A percentile compares a stretch with the other conserved stretches of the same genome.
Conservation (phyloP, 2,329 filamentous ascomycete species). For the Sporothrix dimorphospora region DNA sequence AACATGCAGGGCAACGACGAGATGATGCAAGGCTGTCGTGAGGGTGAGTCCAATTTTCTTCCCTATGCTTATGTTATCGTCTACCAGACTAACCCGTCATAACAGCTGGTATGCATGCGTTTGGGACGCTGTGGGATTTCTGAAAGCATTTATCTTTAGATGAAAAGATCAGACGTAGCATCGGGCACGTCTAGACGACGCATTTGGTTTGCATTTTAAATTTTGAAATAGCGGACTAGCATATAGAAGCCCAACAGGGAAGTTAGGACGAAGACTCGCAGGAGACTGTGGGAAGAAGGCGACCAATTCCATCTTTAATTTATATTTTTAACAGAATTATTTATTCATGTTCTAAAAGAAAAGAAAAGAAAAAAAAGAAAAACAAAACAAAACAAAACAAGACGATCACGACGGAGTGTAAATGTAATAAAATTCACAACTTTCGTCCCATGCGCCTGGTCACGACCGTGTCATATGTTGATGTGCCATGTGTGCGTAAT, state of each 20-base stretch:
- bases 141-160: constrained; percentile 33
- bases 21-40: constrained; percentile 48
- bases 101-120: constrained; percentile 45
- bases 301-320: constrained; percentile 15
- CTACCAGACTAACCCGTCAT: too few species aligned
- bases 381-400: too few species aligned
- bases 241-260: background rate
- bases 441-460: background rate
- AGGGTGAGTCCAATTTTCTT: constrained; percentile 38
- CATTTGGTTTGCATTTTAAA: constrained; percentile 1
- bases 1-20: constrained; percentile 48
- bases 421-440: too few species aligned
- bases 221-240: background rate
- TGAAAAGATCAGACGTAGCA: background rate
- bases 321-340: background rate
- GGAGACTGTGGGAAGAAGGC: constrained; percentile 9
- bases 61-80: too few species aligned
- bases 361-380: too few species aligned
- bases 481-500: background rate
- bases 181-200: background rate
- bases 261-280: background rate
- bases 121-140: constrained; percentile 47
- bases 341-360: too few species aligned
- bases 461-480: background rate
- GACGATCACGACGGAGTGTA: too few species aligned